Conservation (phyloP, 2,329 filamentous ascomycete species). For the Xylariaceae sp. region DNA sequence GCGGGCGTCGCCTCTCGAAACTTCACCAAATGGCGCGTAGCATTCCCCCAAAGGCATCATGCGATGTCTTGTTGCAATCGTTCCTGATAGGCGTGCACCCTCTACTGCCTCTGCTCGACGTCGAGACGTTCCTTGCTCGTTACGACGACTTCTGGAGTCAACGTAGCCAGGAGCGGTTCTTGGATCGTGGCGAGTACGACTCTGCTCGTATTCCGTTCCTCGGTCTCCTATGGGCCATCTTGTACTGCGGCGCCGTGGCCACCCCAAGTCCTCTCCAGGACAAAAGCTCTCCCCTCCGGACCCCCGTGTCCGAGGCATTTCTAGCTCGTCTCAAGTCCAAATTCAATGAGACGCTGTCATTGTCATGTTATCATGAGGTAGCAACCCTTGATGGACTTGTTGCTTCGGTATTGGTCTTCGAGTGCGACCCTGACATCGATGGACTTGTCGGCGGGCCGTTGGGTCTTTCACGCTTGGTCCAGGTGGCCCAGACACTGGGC, state of each 20-base stretch:
- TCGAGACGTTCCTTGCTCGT: slow-evolving; percentile 3
- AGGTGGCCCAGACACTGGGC: slow-evolving; percentile 3
- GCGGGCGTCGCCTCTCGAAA: slow-evolving; percentile 4
- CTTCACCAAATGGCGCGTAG: slow-evolving; percentile 4
- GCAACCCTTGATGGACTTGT: slow-evolving; percentile 5
- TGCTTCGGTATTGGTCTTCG: slow-evolving; percentile 3
- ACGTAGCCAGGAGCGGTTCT: slow-evolving; percentile 1
- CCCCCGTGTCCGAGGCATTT: slow-evolving; percentile 1
- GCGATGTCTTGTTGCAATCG: slow-evolving; percentile 5
- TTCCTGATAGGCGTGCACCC: slow-evolving; percentile 4
- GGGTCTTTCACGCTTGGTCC: slow-evolving; percentile 4
- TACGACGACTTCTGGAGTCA: slow-evolving; percentile 5
- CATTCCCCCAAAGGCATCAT: slow-evolving; percentile 1
- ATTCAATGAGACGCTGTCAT: slow-evolving; percentile 4
- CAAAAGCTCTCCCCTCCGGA: slow-evolving; percentile 3
- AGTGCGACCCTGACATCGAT: slow-evolving; percentile 4
- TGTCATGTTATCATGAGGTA: slow-evolving; percentile 4
- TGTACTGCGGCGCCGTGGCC: slow-evolving; percentile 4
- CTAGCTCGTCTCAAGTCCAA: slow-evolving; percentile 3
- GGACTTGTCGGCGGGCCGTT: slow-evolving; percentile 3
- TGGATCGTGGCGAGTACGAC: slow-evolving; percentile 3
- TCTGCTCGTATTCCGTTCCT: slow-evolving; percentile 2
- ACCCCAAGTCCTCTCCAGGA: slow-evolving; percentile 3
- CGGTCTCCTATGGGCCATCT: slow-evolving; percentile 2
- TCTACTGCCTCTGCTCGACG: slow-evolving; percentile 3